A percentile compares a stretch with the other conserved stretches of the same genome.
Evolutionary conservation across 176 grass and related monocot genomes (phyloP).

Genomic region (bread wheat (Triticum aestivum)): DNA sequence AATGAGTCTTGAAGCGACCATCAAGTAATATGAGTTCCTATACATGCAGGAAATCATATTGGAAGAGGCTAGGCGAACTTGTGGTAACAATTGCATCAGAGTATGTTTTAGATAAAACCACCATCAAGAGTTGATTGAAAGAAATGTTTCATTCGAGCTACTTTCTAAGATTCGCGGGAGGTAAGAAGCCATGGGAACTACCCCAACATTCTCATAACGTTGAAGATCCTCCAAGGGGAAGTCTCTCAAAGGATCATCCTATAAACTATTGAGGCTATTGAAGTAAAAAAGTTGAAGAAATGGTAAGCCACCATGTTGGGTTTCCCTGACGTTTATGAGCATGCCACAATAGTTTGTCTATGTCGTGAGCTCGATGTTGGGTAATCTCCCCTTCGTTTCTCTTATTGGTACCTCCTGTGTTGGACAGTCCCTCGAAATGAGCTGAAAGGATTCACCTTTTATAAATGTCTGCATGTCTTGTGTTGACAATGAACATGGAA

Average conservation of each 20-base stretch:
- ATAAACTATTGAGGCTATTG: not conserved
- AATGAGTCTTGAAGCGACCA: too few species aligned
- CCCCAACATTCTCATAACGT: not conserved
- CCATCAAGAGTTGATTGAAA: too few species aligned
- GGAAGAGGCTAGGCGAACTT: not conserved
- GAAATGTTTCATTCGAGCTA: not conserved
- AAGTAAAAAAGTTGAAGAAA: not conserved
- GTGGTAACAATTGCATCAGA: not conserved
- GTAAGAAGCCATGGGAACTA: not conserved
- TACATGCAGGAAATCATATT: not conserved
- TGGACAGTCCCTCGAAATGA: not conserved
- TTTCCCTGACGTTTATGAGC: not conserved
- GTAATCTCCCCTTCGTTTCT: not conserved
- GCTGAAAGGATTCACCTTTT: not conserved
- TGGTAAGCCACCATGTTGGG: not conserved
- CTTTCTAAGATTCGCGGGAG: not conserved
- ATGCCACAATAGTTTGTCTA: not conserved
- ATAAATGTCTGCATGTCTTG: not conserved
- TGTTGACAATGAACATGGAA: not conserved
- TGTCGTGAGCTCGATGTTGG: not conserved
- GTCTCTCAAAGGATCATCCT: not conserved
- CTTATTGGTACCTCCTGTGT: not conserved
- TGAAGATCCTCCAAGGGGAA: not conserved
- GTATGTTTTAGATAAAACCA: too few species aligned
- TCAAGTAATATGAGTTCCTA: not conserved